Evolutionary conservation across 176 grass and related monocot genomes (phyloP).

Genomic region (Metroxylon sagu): DNA sequence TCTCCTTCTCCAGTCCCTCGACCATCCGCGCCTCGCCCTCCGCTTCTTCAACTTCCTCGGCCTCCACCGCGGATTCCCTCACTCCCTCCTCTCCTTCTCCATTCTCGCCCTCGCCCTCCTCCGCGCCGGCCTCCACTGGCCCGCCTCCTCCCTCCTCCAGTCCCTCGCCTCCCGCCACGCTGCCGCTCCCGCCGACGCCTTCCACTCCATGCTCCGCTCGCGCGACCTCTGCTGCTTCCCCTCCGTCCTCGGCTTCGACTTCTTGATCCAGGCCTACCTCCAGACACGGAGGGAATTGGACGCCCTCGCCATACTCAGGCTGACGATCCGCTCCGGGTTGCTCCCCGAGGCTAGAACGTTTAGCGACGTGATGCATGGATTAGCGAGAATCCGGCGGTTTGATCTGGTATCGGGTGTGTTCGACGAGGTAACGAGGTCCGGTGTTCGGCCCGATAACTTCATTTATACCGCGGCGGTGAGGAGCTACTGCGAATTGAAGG

Average conservation of each 20-base stretch:
- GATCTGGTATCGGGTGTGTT: conserved; percentile 46
- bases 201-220: conserved; percentile 11
- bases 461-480: conserved; percentile 47
- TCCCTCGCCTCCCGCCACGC: conserved; percentile 1
- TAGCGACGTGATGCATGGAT: conserved; percentile 40
- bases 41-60: conserved; percentile 22
- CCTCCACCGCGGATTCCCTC: conserved; percentile 18
- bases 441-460: conserved; percentile 33
- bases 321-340: conserved; percentile 27
- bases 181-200: neutral
- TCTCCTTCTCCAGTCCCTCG: conserved; percentile 7
- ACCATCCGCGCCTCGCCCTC: conserved; percentile 7
- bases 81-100: conserved; percentile 22
- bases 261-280: conserved; percentile 33
- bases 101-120: conserved; percentile 16
- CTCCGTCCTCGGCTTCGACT: conserved; percentile 8
- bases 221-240: conserved; percentile 10
- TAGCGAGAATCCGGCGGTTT: conserved; percentile 39
- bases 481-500: conserved; percentile 34
- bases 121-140: conserved; percentile 13
- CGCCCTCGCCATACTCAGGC: conserved; percentile 25
- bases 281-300: conserved; percentile 29
- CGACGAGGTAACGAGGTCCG: conserved; percentile 30
- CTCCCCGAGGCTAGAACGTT: conserved; percentile 27
- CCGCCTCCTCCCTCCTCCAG: conserved; percentile 18